Evolutionary conservation across 2,329 filamentous ascomycete species (phyloP).

Genomic region (Monosporascus cannonballus): DNA sequence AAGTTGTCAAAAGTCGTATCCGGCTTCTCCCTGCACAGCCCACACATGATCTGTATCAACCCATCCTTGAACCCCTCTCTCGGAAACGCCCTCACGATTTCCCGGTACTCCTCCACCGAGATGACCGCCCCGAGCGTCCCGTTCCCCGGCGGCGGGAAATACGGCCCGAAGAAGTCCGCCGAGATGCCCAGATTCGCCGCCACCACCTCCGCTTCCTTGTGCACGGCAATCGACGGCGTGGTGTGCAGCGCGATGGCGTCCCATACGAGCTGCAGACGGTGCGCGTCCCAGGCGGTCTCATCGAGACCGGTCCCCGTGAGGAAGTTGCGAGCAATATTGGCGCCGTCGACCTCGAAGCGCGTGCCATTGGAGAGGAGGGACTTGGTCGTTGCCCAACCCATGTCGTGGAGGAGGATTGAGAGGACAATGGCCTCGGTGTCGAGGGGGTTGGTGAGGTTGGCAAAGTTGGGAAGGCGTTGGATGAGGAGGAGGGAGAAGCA

Average conservation of each 20-base stretch:
- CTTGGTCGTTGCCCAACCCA: conserved; percentile 13
- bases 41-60: conserved; percentile 10
- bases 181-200: conserved; percentile 10
- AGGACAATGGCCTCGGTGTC: conserved; percentile 12
- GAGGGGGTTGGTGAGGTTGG: not conserved
- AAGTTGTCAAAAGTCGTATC: conserved; percentile 16
- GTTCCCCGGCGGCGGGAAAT: conserved; percentile 6
- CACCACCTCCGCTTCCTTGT: conserved; percentile 11
- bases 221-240: conserved; percentile 9
- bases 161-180: conserved; percentile 14
- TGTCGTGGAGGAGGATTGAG: conserved; percentile 14
- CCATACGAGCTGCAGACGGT: conserved; percentile 5
- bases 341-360: conserved; percentile 18
- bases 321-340: conserved; percentile 8
- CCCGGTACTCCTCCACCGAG: conserved; percentile 12
- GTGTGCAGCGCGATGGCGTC: conserved; percentile 11
- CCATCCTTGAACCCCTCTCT: conserved; percentile 6
- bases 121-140: conserved; percentile 7
- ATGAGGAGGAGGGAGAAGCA: conserved; percentile 15
- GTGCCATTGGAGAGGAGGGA: conserved; percentile 5
- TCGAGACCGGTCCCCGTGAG: not conserved
- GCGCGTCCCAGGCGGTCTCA: conserved; percentile 3
- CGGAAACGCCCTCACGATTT: conserved; percentile 13
- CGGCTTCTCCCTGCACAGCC: conserved; percentile 14
- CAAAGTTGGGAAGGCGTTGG: conserved; percentile 8